Conservation (phyloP, 345 rosid species). For the Angophora floribunda region DNA sequence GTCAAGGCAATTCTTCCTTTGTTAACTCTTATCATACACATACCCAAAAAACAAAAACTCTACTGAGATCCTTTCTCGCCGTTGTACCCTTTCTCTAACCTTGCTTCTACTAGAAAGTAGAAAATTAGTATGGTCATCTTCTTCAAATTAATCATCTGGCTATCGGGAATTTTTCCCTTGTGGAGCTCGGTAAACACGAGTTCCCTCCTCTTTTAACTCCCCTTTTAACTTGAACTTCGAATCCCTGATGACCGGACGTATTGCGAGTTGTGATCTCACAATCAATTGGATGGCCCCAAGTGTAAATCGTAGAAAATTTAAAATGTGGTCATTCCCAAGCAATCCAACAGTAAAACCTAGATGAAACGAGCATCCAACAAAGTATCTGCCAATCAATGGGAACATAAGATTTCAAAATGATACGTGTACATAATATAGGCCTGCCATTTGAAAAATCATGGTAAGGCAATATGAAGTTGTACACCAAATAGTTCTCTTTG, state of each 20-base stretch:
- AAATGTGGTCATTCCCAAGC: not conserved
- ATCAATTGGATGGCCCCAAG: not conserved
- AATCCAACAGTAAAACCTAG: slow-evolving; percentile 1
- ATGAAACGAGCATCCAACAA: not conserved
- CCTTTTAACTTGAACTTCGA: not conserved
- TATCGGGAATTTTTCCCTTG: not conserved
- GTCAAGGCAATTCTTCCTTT: not conserved
- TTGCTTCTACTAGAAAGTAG: not conserved
- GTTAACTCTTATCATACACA: not conserved
- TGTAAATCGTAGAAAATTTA: not conserved
- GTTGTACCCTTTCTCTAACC: not conserved
- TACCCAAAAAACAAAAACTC: no score
- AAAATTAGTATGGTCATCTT: not conserved
- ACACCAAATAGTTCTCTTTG: not conserved
- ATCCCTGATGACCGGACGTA: not conserved
- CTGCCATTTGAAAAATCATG: slow-evolving; percentile 16
- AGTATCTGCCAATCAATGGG: not conserved
- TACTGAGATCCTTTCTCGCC: not conserved
- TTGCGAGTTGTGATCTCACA: not conserved
- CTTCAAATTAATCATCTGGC: not conserved
- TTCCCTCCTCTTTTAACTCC: not conserved
- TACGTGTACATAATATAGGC: not conserved
- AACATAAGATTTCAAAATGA: not conserved
- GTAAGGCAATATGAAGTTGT: slow-evolving; percentile 1
- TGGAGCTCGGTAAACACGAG: not conserved